Evolutionary conservation across 192 early-diverging fungal species (phyloP).

Genomic region (Coemansia sp.): DNA sequence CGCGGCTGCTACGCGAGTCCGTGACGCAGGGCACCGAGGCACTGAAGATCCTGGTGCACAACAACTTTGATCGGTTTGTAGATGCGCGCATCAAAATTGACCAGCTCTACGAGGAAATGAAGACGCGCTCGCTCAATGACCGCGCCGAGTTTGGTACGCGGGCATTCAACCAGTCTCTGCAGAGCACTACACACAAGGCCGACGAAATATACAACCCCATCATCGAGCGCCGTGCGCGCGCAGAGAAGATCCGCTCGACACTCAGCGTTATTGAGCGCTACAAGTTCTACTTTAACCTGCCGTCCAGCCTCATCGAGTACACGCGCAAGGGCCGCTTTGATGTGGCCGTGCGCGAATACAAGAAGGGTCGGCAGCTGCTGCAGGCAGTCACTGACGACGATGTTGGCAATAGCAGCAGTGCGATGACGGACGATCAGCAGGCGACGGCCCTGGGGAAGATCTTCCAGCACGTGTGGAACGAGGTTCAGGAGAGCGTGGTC

Average conservation of each 20-base stretch:
- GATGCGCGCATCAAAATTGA: conserved; percentile 95
- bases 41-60: conserved; percentile 86
- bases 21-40: conserved; percentile 84
- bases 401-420: conserved; percentile 9
- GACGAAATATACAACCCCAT: conserved; percentile 84
- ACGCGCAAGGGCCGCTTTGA: conserved; percentile 87
- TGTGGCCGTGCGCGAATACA: conserved; percentile 90
- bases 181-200: conserved; percentile 66
- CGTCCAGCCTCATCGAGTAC: conserved; percentile 78
- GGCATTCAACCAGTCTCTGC: conserved; percentile 64
- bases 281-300: conserved; percentile 97
- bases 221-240: conserved; percentile 76
- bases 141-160: conserved; percentile 78
- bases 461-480: conserved; percentile 93
- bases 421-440: conserved; percentile 16
- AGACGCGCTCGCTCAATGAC: conserved; percentile 75
- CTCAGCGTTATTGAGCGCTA: conserved; percentile 91
- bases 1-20: conserved; percentile 64
- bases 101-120: conserved; percentile 91
- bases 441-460: conserved; percentile 61
- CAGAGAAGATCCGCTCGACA: conserved; percentile 88
- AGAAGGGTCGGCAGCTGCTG: conserved; percentile 87
- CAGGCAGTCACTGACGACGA: conserved; percentile 52
- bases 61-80: conserved; percentile 97
- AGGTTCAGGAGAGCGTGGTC: conserved; percentile 81